Evolutionary conservation across 768 basidiomycete genomes (phyloP).

Genomic region (Lactarius trivialis): DNA sequence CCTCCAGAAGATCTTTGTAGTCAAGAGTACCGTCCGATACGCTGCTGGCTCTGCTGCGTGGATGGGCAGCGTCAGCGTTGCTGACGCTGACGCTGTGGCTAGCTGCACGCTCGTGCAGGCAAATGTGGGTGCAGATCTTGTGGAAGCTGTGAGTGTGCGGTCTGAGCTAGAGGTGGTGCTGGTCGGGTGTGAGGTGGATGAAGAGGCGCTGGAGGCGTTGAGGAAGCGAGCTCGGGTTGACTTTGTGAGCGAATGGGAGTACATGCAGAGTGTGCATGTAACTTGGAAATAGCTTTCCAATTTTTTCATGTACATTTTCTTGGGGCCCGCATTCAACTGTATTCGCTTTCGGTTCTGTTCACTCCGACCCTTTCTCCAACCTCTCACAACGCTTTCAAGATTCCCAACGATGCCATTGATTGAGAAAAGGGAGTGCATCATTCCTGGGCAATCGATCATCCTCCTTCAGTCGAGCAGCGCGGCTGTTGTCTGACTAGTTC

Average conservation of each 20-base stretch:
- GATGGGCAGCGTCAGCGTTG: background rate
- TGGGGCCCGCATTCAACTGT: no score
- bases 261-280: background rate
- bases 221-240: constrained; percentile 2
- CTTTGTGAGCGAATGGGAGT: constrained; percentile 9
- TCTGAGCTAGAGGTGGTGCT: constrained; percentile 5
- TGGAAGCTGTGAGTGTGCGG: background rate
- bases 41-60: no score
- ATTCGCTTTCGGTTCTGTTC: no score
- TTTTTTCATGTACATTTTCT: no score
- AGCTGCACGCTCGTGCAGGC: background rate
- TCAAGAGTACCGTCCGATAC: background rate
- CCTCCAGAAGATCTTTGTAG: constrained; percentile 5
- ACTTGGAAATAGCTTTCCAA: background rate
- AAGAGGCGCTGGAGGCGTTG: background rate
- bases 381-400: no score
- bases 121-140: background rate
- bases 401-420: no score
- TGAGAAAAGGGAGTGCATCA: no score
- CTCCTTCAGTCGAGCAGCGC: no score
- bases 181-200: constrained; percentile 4
- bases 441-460: no score
- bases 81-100: background rate
- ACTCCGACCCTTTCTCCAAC: no score
- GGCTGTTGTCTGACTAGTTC: no score